These are phyloP conservation scores for Spirogloea muscicola DNA, from an alignment of 139 green algal genomes.

Conservation along the genomic window DNA sequence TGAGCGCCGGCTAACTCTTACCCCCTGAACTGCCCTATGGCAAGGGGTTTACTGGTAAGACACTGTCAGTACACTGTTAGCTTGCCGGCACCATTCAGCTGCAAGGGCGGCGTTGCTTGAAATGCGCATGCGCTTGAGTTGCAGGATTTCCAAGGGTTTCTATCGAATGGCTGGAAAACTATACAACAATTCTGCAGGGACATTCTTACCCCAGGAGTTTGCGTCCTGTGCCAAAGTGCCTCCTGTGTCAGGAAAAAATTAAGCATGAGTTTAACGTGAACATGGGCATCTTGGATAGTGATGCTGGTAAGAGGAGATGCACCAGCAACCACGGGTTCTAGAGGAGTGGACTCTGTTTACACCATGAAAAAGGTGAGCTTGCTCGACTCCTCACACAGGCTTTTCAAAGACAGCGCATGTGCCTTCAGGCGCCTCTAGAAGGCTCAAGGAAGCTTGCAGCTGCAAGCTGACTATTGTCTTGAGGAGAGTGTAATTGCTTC, in stretches of 20 bases:
- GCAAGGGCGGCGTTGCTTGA: not conserved
- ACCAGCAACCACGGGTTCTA: not conserved
- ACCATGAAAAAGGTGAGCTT: too few species aligned
- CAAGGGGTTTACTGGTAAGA: not conserved
- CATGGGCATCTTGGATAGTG: constrained; percentile 5
- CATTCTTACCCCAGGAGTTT: not conserved
- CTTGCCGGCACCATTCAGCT: not conserved
- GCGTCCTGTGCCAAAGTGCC: not conserved
- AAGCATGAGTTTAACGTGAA: constrained; percentile 9
- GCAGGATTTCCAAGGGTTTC: not conserved
- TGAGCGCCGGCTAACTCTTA: not conserved
- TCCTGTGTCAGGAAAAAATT: constrained; percentile 6
- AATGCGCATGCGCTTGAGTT: not conserved
- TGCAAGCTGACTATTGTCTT: not conserved
- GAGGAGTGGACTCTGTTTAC: too few species aligned
- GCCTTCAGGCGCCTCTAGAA: too few species aligned
- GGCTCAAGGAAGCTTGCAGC: not conserved
- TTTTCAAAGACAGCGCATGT: too few species aligned
- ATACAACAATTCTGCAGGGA: not conserved
- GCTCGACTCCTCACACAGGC: too few species aligned
- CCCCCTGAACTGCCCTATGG: too few species aligned
- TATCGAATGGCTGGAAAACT: not conserved
- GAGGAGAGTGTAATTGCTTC: not conserved
- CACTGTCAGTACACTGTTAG: not conserved
- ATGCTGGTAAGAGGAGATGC: not conserved